Evolutionary conservation across 495 filamentous ascomycete species (phyloP).

Genomic region (Cryomyces minteri): DNA sequence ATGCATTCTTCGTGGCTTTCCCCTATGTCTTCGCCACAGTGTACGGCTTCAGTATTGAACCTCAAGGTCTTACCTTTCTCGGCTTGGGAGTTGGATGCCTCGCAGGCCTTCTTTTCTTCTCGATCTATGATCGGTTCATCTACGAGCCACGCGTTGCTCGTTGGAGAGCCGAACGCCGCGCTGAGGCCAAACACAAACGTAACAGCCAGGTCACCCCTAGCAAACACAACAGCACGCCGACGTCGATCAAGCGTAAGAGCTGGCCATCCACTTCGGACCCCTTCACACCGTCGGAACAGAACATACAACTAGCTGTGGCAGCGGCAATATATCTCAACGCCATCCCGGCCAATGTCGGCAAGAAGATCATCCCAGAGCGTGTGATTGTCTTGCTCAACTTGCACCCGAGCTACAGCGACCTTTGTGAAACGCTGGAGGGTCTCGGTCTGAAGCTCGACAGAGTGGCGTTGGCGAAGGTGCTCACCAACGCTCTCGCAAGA

Average conservation of each 20-base stretch:
- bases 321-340: neutral
- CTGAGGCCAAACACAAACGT: no score
- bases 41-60: constrained; percentile 19
- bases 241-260: no score
- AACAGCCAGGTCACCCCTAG: neutral
- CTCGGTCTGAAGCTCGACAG: no score
- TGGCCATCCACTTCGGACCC: no score
- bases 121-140: no score
- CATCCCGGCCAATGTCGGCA: neutral
- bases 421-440: neutral
- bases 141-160: no score
- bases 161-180: no score
- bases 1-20: constrained; percentile 25
- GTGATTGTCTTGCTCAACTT: no score
- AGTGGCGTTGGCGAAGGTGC: no score
- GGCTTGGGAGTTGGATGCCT: neutral
- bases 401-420: neutral
- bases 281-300: neutral
- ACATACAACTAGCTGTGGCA: neutral
- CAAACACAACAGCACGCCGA: neutral
- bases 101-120: neutral
- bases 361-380: neutral
- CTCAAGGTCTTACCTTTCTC: constrained; percentile 22
- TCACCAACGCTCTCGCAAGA: no score
- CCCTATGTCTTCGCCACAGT: constrained; percentile 18